Evolutionary conservation across 192 early-diverging fungal species (phyloP), one percentile per base, ranked within the genome.

Genomic region (Pecoramyces ruminantium): DNA sequence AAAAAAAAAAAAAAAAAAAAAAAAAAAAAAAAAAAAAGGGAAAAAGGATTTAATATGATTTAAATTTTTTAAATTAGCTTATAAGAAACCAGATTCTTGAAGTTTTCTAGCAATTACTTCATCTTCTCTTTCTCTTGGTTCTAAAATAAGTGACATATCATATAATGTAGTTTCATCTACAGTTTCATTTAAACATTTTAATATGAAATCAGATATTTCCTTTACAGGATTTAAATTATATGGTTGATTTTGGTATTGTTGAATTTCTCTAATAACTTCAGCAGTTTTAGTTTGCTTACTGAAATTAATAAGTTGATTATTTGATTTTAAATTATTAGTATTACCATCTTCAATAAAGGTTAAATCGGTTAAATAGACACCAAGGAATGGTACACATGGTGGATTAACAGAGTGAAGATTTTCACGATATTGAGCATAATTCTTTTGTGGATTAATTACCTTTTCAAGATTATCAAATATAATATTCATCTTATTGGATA

Each of bases 331-430:
- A 9, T 27, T 9, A n/a, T 67, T 67, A 6, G 51, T 67, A 67
- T 67, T 67, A 67, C 95, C 94, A 80, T 96, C 95, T 77, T 96
- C 93, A 77, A 97, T 93, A 85, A 97, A 95, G 39, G 93, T 94
- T 84, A 97, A 85, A 83, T 97, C 96, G 81, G 93, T 93, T 80
- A 96, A 84, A 81, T 95, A 94, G 39, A 94, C 88, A 38, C 94
- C 94, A 21, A 96, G 87, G 84, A 97, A 97, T 2, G 96, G 93
- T 16, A 94, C 92, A 83, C 90, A 92, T 0, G 92, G 93, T 78
- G 92, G 93, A 78, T 95, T 95, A 86, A 88, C 90, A 4, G 89
- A 91, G 82, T 95, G 92, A 38, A 97, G 87, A 30, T 92, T 88
- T 29, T 92, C 92, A 82, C 95, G 92, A 82, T 97, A 97, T n/a